phyloP scores from a whole-genome alignment of 2,329 filamentous ascomycete species.

The Rhynchosporium graminicola region DNA sequence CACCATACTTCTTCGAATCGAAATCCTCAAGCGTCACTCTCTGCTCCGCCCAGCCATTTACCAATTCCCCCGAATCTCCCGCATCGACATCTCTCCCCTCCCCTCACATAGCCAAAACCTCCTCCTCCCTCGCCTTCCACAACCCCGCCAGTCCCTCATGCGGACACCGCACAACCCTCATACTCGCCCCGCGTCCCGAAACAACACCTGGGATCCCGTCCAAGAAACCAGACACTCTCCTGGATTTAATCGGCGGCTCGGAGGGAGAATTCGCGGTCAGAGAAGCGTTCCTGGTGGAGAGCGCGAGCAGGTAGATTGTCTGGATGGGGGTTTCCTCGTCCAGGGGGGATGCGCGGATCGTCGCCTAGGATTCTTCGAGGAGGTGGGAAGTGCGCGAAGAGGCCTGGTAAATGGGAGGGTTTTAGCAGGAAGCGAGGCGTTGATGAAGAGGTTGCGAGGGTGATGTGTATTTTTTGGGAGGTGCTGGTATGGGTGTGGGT shows the following conservation, averaged over 20 bases:
- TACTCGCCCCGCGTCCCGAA: conserved; percentile 83
- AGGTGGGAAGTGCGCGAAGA: conserved; percentile 65
- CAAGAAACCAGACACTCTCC: conserved; percentile 95
- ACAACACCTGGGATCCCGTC: conserved; percentile 90
- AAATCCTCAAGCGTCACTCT: conserved; percentile 53
- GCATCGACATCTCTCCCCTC: conserved; percentile 42
- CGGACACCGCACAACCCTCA: conserved; percentile 92
- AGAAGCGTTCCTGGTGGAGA: conserved; percentile 79
- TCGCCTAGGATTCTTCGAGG: conserved; percentile 79
- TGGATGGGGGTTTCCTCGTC: conserved; percentile 86
- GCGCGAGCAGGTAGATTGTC: conserved; percentile 88
- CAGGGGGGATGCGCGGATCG: conserved; percentile 72
- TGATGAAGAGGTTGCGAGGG: conserved; percentile 75
- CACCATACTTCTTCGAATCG: conserved; percentile 60
- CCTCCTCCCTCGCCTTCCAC: conserved; percentile 72
- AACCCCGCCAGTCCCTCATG: conserved; percentile 76
- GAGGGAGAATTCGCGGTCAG: conserved; percentile 51
- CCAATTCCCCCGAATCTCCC: conserved; percentile 54
- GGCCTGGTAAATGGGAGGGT: conserved; percentile 51
- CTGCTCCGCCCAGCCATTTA: conserved; percentile 63
- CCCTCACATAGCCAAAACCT: conserved; percentile 78
- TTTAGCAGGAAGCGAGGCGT: conserved; percentile 44
- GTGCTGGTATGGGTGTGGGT: conserved; percentile 44
- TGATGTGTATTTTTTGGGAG: conserved; percentile 62
- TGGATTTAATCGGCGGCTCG: conserved; percentile 65